Evolutionary conservation across 1,139 yeast genomes (phyloP), one percentile per base, ranked within the genome.

Genomic region (Pichia norvegensis): DNA sequence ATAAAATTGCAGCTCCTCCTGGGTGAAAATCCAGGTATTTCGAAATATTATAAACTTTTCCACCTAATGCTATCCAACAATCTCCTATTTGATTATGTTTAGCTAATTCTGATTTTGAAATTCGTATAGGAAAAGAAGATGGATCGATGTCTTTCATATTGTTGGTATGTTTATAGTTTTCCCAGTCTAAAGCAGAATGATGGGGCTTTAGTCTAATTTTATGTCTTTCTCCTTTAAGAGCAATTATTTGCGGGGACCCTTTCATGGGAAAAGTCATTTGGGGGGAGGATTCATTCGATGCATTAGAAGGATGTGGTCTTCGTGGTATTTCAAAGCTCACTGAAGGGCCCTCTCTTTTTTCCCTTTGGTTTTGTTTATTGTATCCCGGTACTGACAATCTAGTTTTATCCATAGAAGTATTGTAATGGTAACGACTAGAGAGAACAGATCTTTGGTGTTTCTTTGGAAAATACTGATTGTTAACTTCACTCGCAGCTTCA

Each of bases 121-220:
- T 77, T 36, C 75, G 68, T 14, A 85, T 57, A 1, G 76, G 74
- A 52, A 64, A 65, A 9, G 51, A 53, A 13, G 54, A 42, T 41
- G 67, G 69, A 45, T 60, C 63, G 1, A 67, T 53, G 3, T 52
- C 62, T 19, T 75, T 74, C 37, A 58, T 46, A 38, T 59, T 52
- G 14, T 46, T 48, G 7, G 46, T 21, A 14, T 66, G 61, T 48
- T 78, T 80, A 36, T 79, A 62, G 11, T 70, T 64, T 11, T 92
- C 95, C 96, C 96, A 86, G 61, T 86, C 95, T 47, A 86, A 65
- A 0, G 95, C 92, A 1, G 95, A 86, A 59, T 80, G 87, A 0
- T 95, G 95, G 0, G 94, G 95, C 41, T 74, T 69, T 13, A 86
- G 67, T 1, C 66, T 73, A 1, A 85, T 90, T 55, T 85, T 85